Evolutionary conservation across 257 asterid species (phyloP).

Genomic region (Salvia splendens): DNA sequence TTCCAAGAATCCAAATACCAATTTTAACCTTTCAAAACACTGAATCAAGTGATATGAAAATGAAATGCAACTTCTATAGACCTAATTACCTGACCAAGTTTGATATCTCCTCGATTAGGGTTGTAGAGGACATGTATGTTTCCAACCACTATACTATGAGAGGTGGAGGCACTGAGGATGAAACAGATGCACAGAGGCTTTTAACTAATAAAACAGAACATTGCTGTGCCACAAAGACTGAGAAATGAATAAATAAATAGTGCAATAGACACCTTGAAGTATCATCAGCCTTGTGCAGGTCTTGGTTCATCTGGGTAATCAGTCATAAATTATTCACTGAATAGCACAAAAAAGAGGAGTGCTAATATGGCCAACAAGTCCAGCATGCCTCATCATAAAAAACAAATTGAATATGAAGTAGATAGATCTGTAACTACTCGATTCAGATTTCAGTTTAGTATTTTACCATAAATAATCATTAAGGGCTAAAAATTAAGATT

Average conservation of each 20-base stretch:
- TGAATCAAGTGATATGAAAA: conserved; percentile 6
- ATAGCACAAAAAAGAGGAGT: conserved; percentile 7
- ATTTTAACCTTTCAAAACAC: too few relatives aligned
- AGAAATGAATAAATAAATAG: conserved; percentile 26
- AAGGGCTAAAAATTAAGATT: too few relatives aligned
- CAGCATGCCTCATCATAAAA: neutral
- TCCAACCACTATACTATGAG: conserved; percentile 64
- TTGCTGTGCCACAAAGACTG: conserved; percentile 14
- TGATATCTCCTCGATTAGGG: conserved; percentile 90
- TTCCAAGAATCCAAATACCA: neutral
- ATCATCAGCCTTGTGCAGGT: conserved; percentile 29
- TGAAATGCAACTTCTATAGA: conserved; percentile 22
- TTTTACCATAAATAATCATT: neutral
- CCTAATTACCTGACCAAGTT: conserved; percentile 79
- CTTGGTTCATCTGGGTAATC: conserved; percentile 58
- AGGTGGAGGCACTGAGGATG: conserved; percentile 41
- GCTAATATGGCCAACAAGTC: neutral
- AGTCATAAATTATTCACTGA: conserved; percentile 14
- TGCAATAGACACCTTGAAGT: conserved; percentile 41
- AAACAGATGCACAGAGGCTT: conserved; percentile 28
- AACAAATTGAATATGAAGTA: neutral
- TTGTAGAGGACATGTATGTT: conserved; percentile 83
- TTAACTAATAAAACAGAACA: conserved; percentile 16
- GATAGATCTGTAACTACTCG: neutral
- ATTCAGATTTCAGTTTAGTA: neutral